A percentile compares a stretch with the other conserved stretches of the same genome.
These are phyloP conservation scores for Colletotrichum spaethianum DNA, from an alignment of 2,329 filamentous ascomycete species.

Conservation along the genomic window DNA sequence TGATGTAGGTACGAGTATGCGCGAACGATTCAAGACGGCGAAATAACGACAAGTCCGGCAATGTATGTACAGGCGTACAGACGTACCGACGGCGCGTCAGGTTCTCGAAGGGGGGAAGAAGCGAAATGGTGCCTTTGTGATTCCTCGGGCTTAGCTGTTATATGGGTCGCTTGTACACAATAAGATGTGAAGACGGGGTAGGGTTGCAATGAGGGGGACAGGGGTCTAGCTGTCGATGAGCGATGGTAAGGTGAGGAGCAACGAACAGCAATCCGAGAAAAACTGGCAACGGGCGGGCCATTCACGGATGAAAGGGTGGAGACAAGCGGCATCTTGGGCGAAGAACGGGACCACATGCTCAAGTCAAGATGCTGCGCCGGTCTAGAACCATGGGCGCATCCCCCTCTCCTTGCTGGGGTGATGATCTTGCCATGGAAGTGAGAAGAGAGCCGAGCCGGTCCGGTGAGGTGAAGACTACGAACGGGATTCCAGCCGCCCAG, in stretches of 20 bases:
- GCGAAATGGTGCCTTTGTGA: constrained; percentile 34
- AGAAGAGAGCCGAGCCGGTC: neutral
- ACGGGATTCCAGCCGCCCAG: neutral
- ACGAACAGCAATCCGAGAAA: constrained; percentile 29
- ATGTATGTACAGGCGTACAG: constrained; percentile 23
- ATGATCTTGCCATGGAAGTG: constrained; percentile 29
- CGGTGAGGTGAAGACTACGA: constrained; percentile 4
- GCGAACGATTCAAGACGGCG: constrained; percentile 6
- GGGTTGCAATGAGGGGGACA: constrained; percentile 40
- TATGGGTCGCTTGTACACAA: constrained; percentile 42
- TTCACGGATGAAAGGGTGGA: constrained; percentile 34
- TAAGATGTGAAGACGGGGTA: constrained; percentile 34
- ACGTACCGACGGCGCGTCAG: constrained; percentile 22
- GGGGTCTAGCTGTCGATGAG: constrained; percentile 28
- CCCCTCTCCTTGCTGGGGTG: constrained; percentile 1
- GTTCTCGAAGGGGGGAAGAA: constrained; percentile 39
- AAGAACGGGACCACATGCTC: constrained; percentile 36
- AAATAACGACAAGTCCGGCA: constrained; percentile 6
- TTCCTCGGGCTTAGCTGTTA: constrained; percentile 37
- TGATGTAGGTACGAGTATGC: constrained; percentile 19
- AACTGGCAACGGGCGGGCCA: constrained; percentile 40
- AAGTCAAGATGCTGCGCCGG: constrained; percentile 15
- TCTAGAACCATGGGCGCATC: constrained; percentile 29
- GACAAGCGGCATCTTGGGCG: constrained; percentile 21
- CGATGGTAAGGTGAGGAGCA: constrained; percentile 33